Evolutionary conservation across 805 yeast species (phyloP).

Genomic region (Candida loeiensis): DNA sequence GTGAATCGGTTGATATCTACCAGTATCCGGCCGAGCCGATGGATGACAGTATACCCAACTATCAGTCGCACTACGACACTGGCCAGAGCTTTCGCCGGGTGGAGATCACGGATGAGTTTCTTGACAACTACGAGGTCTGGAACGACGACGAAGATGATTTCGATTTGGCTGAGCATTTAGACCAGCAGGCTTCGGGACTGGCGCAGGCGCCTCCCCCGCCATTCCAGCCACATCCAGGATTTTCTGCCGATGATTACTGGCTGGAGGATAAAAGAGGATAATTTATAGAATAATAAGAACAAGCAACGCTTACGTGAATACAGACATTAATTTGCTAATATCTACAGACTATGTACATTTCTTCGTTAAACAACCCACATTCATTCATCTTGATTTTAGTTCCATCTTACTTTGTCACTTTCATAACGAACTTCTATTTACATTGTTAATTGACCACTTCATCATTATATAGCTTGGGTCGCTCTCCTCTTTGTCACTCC

Average conservation of each 20-base stretch:
- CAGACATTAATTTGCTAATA: too few relatives aligned
- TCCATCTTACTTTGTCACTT: too few relatives aligned
- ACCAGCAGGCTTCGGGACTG: conserved; percentile 4
- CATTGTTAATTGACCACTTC: too few relatives aligned
- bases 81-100: not conserved
- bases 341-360: too few relatives aligned
- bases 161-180: conserved; percentile 6
- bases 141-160: conserved; percentile 12
- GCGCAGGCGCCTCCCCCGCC: conserved; percentile 30
- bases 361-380: too few relatives aligned
- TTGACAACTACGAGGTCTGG: conserved; percentile 26
- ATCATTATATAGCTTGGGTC: too few relatives aligned
- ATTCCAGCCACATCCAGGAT: conserved; percentile 47
- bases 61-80: not conserved
- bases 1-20: not conserved
- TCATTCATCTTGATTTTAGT: too few relatives aligned
- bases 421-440: too few relatives aligned
- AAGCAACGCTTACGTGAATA: too few relatives aligned
- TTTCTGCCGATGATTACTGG: conserved; percentile 45
- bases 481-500: too few relatives aligned
- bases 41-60: not conserved
- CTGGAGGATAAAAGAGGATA: conserved; percentile 14
- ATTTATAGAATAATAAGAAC: too few relatives aligned
- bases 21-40: not conserved
- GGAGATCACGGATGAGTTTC: conserved; percentile 24